Base-by-base conservation (phyloP, 352 stramenopile species). In the Globisporangium iwayamae region DNA sequence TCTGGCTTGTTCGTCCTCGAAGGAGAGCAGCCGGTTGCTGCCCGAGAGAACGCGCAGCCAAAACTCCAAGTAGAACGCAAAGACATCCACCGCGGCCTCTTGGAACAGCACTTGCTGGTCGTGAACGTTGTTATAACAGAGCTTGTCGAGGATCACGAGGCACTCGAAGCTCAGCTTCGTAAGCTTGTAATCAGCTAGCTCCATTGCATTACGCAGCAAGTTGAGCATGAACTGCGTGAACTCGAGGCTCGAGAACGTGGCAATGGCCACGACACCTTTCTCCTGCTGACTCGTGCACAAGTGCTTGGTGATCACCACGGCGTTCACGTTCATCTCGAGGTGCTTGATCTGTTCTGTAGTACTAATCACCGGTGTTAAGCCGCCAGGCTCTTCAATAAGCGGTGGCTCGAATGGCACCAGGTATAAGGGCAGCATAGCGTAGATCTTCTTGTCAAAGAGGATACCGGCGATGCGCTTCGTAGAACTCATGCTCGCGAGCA, bases 401-500 rank as follows among this genome's bases (percentile, higher is more conserved):
- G 13, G 34, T 1, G 32, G 20, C 18, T 72, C 57, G 18, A 59
- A 63, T 11, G 65, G 69, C 45, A 47, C 41, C 18, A 87, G 39
- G 20, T 91, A 91, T 9, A 66, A 56, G 0, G 76, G 69, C 14
- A 91, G 55, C 20, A 72, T 62, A 3, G 61, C 60, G 34, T 78
- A 86, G 14, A 89, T 56, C 20, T 87, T 70, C 38, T 85, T 87
- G 20, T 91, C 78, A 22, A 85, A 73, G 1, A 91, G 48, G 34
- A 89, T 79, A 4, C 67, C 43, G 0, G 80, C 80, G n/a, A 87
- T 72, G 54, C 75, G 83, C 8, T 71, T 72, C 2, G 68, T 83
- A 0, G 62, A 66, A 4, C 69, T 63, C 6, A 88, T 69, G 18
- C 63, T 71, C 0, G 78, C 76, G 0, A 91, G 62, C 18, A 88